Evolutionary conservation across 1,139 yeast species (phyloP).

Genomic region (Pichia sp.): DNA sequence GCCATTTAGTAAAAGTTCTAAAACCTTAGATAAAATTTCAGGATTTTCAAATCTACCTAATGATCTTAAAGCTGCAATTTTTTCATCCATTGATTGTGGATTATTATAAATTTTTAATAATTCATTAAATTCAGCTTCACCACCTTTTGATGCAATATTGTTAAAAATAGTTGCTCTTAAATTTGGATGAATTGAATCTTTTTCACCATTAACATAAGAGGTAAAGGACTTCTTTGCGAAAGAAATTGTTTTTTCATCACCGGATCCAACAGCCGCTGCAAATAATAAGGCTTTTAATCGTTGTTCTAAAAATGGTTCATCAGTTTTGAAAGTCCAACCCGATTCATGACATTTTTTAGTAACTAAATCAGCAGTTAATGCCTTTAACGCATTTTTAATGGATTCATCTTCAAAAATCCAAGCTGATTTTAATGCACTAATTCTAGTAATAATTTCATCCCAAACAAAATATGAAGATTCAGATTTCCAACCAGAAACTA

Average conservation of each 20-base stretch:
- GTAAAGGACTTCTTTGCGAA: conserved; percentile 54
- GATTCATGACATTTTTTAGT: conserved; percentile 49
- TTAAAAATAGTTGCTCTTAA: conserved; percentile 66
- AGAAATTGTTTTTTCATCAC: conserved; percentile 48
- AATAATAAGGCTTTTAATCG: conserved; percentile 72
- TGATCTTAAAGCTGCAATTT: conserved; percentile 65
- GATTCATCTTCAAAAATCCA: conserved; percentile 64
- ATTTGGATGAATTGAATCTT: conserved; percentile 72
- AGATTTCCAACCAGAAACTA: conserved; percentile 41
- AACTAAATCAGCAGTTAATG: conserved; percentile 56
- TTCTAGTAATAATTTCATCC: conserved; percentile 50
- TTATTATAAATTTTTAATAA: conserved; percentile 58
- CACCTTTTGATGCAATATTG: conserved; percentile 59
- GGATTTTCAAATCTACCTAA: conserved; percentile 65
- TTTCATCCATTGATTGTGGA: conserved; percentile 68
- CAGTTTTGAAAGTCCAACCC: conserved; percentile 63
- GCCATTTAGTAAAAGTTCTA: conserved; percentile 58
- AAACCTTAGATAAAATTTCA: conserved; percentile 53
- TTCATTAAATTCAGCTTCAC: conserved; percentile 55
- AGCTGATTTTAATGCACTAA: conserved; percentile 53
- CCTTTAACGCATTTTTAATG: conserved; percentile 50
- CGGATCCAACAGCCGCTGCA: conserved; percentile 58
- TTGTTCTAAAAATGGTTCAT: conserved; percentile 66
- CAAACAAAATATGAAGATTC: conserved; percentile 62
- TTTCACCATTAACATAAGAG: conserved; percentile 55